Conservation (phyloP, 2,329 filamentous ascomycete genomes). For the Geoglossum cookeanum region DNA sequence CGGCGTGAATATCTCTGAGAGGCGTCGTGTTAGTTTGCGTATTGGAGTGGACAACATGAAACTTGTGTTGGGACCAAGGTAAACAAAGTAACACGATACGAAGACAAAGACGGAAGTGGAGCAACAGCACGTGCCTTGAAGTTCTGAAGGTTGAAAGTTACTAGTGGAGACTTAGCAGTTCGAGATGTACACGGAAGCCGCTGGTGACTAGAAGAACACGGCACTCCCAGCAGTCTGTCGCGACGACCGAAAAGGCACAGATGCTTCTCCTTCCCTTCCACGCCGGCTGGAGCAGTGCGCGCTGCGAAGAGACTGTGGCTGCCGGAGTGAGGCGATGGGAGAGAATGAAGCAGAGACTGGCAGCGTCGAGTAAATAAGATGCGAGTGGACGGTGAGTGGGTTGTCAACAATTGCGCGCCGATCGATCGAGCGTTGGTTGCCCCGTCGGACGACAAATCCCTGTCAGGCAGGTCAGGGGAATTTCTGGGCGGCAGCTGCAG, state of each 20-base stretch:
- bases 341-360: background rate
- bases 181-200: background rate
- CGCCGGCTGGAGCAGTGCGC: background rate
- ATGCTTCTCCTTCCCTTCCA: background rate
- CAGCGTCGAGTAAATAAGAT: background rate
- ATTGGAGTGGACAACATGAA: constrained; percentile 1
- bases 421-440: constrained; percentile 1
- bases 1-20: constrained; percentile 1
- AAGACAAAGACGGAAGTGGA: background rate
- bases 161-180: background rate
- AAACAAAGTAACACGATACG: background rate
- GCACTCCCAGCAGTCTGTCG: background rate
- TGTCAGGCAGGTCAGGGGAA: constrained; percentile 1
- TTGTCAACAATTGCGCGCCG: constrained; percentile 1
- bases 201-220: background rate
- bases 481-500: background rate
- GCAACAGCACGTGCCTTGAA: background rate
- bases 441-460: background rate
- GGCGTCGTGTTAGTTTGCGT: constrained; percentile 3
- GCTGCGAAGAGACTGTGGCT: background rate
- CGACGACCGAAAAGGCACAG: background rate
- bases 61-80: background rate
- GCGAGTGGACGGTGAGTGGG: background rate
- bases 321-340: background rate
- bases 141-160: background rate